These are phyloP conservation scores for Aspergillus panamensis DNA, from an alignment of 495 filamentous ascomycete species.

Conservation along the genomic window DNA sequence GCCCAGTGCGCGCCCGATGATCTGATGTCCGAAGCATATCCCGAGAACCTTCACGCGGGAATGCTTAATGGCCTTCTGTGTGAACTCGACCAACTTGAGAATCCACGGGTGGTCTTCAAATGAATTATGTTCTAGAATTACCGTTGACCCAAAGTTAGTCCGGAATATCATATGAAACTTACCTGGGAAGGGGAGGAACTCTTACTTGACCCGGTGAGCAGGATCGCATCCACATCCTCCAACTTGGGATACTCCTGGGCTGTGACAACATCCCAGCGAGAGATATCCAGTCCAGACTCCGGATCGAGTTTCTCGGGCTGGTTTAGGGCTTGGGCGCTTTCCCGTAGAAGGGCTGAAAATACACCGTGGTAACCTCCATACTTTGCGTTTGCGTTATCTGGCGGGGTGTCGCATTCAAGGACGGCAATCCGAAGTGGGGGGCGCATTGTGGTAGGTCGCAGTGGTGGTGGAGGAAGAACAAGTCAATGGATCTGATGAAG, in stretches of 20 bases:
- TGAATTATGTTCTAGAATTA: conserved; percentile 49
- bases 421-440: conserved; percentile 74
- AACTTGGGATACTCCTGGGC: conserved; percentile 59
- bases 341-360: conserved; percentile 60
- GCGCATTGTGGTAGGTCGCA: conserved; percentile 25
- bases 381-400: conserved; percentile 50
- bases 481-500: background rate
- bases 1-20: conserved; percentile 73
- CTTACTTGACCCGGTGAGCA: conserved; percentile 71
- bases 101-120: conserved; percentile 78
- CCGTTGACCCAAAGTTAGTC: background rate
- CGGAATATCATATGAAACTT: background rate
- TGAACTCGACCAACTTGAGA: conserved; percentile 66
- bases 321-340: conserved; percentile 44
- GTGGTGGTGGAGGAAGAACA: background rate
- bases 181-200: conserved; percentile 8
- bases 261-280: conserved; percentile 65
- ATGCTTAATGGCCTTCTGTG: conserved; percentile 53
- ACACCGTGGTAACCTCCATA: conserved; percentile 72
- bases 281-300: conserved; percentile 52
- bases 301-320: conserved; percentile 35
- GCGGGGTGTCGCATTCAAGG: conserved; percentile 76
- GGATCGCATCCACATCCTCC: conserved; percentile 72
- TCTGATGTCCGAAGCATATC: conserved; percentile 91
- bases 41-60: conserved; percentile 66